Conservation (phyloP, 495 filamentous ascomycete genomes). For the Aspergillus avenaceus region DNA sequence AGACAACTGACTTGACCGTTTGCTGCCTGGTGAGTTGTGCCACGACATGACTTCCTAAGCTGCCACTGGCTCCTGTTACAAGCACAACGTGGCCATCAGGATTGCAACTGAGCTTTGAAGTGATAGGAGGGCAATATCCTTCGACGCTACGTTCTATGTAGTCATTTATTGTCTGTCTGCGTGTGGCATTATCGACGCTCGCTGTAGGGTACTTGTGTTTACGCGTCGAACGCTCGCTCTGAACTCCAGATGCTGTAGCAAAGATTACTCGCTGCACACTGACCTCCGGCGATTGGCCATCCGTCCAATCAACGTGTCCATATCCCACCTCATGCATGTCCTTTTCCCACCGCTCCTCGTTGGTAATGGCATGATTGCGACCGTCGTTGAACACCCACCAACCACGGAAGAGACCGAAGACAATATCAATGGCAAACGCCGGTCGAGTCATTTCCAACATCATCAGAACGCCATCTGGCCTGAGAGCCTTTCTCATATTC, state of each 20-base stretch:
- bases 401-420: conserved; percentile 48
- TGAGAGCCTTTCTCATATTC: conserved; percentile 30
- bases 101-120: background rate
- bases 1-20: conserved; percentile 35
- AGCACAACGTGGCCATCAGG: conserved; percentile 24
- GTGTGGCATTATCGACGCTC: background rate
- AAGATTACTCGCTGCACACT: conserved; percentile 41
- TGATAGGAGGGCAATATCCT: conserved; percentile 14
- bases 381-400: conserved; percentile 55
- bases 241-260: conserved; percentile 37
- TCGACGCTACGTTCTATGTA: conserved; percentile 23
- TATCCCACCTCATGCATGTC: conserved; percentile 39
- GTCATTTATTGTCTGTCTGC: conserved; percentile 10
- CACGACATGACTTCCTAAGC: conserved; percentile 46
- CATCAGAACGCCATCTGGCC: conserved; percentile 34
- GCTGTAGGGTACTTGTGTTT: conserved; percentile 12
- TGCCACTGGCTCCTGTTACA: conserved; percentile 52
- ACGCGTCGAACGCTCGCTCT: conserved; percentile 10
- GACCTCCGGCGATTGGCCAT: conserved; percentile 37
- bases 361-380: conserved; percentile 38
- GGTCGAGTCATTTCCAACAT: conserved; percentile 39
- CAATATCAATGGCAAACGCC: conserved; percentile 42
- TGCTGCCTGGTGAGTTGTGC: conserved; percentile 27
- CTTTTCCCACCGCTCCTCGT: conserved; percentile 29
- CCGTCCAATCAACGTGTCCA: conserved; percentile 46